These are phyloP conservation scores for Populus nigra DNA, from an alignment of 345 rosid genomes.

Conservation along the genomic window DNA sequence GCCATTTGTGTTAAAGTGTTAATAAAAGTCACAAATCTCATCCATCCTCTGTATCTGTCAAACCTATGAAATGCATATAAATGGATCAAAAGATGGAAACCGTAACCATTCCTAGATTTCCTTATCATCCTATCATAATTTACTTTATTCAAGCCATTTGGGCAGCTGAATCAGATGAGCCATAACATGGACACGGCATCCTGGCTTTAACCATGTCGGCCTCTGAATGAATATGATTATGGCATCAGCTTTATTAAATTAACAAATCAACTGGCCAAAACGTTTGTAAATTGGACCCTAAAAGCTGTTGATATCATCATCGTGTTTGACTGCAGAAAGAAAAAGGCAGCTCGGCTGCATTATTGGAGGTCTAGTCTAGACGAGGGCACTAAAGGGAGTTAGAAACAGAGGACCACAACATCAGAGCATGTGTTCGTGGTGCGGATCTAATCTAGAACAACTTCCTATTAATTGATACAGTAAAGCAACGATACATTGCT, in stretches of 20 bases:
- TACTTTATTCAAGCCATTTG: no score
- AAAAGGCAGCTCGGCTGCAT: not conserved
- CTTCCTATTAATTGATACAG: not conserved
- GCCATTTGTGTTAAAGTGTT: no score
- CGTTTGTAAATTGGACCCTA: not conserved
- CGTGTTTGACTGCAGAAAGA: not conserved
- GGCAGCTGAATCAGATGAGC: not conserved
- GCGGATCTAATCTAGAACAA: not conserved
- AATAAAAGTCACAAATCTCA: no score
- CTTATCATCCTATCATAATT: not conserved
- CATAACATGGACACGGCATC: not conserved
- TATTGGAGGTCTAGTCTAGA: not conserved
- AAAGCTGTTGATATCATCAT: not conserved
- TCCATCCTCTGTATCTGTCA: not conserved
- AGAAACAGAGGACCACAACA: not conserved
- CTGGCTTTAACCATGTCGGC: not conserved
- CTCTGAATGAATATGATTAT: not conserved
- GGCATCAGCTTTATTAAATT: not conserved
- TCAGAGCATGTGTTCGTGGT: not conserved
- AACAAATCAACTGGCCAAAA: not conserved
- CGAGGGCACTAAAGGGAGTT: not conserved
- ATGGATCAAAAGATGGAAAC: no score
- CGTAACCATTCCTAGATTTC: not conserved
- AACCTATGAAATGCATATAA: not conserved
- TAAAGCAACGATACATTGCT: not conserved